Base-by-base conservation (phyloP, 345 rosid species). In the Pugionium dolabratum region DNA sequence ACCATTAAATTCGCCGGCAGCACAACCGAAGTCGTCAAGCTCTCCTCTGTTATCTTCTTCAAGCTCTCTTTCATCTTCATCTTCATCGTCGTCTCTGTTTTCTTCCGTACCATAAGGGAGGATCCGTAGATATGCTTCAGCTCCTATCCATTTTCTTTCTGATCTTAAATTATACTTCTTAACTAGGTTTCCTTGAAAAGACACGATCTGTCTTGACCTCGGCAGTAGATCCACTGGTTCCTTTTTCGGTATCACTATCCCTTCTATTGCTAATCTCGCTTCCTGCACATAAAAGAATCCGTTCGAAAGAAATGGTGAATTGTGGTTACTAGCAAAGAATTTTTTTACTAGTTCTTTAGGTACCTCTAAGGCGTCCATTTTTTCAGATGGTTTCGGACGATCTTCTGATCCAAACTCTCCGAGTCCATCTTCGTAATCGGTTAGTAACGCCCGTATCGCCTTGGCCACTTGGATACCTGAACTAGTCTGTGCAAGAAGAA, bases 351-450 rank as follows among this genome's bases (percentile, higher is more conserved):
- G 73, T 55, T 60, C 31, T 54, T 44, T 46, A 46, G 5, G 50
- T 61, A 92, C 96, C 90, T 92, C 98, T 30, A 86, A 62, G 60
- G 98, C 95, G 65, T 92, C 93, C 67, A 71, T 80, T 80, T 82
- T 85, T 76, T 87, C 95, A 26, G 79, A 79, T 10, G 47, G 77
- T 67, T 81, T 83, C 3, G 76, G 77, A 57, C 72, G 65, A 55
- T 79, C 82, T 62, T 82, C 85, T 50, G 81, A 66, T 61, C 75
- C 77, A 60, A 75, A 76, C 72, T 83, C 85, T 68, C 79, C 76
- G 11, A 73, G 66, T 39, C 68, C 81, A n/a, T 78, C 82, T 62
- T 69, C 81, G 63, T 51, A 75, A 73, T 84, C 90, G n/a, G 72
- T 71, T 56, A 82, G 61, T 72, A 91, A 62, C 2, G 77, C 82